A percentile compares a stretch with the other conserved stretches of the same genome.
Evolutionary conservation across 257 asterid species (phyloP).

Genomic region (Marsdenia floribunda): DNA sequence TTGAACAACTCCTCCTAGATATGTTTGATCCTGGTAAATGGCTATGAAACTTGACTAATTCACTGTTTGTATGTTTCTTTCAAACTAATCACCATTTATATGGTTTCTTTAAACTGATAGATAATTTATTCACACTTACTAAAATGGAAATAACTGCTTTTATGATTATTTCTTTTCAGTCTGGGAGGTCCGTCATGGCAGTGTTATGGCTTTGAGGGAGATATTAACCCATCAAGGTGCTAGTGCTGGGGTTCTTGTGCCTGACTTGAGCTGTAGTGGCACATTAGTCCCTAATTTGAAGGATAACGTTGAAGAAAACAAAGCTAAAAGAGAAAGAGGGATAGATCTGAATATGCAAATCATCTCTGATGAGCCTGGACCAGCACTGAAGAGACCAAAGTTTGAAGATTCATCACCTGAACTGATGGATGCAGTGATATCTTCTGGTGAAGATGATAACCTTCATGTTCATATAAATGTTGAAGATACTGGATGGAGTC

Average conservation of each 20-base stretch:
- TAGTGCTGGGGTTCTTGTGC: constrained; percentile 69
- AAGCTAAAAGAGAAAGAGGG: constrained; percentile 55
- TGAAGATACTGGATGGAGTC: constrained; percentile 39
- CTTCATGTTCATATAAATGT: constrained; percentile 31
- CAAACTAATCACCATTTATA: constrained; percentile 13
- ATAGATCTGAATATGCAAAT: constrained; percentile 69
- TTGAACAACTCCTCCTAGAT: constrained; percentile 91
- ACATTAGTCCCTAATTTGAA: constrained; percentile 29
- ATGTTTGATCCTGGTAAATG: constrained; percentile 84
- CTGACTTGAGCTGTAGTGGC: constrained; percentile 44
- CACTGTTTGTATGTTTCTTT: constrained; percentile 13
- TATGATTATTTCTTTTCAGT: constrained; percentile 44
- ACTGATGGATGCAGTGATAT: constrained; percentile 17
- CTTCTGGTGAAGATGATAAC: constrained; percentile 33
- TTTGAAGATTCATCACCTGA: constrained; percentile 45
- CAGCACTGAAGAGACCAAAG: constrained; percentile 70
- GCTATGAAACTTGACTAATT: constrained; percentile 11
- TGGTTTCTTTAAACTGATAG: constrained; percentile 11
- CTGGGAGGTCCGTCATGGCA: constrained; percentile 99
- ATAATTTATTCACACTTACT: neutral
- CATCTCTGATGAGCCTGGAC: constrained; percentile 52
- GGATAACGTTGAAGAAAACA: constrained; percentile 32
- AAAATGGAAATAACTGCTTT: neutral
- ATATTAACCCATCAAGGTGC: constrained; percentile 93
- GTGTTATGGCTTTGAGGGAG: constrained; percentile 99